A percentile compares a stretch with the other conserved stretches of the same genome.
Conservation (phyloP, 331 rosid species). For the Cydonia oblonga region DNA sequence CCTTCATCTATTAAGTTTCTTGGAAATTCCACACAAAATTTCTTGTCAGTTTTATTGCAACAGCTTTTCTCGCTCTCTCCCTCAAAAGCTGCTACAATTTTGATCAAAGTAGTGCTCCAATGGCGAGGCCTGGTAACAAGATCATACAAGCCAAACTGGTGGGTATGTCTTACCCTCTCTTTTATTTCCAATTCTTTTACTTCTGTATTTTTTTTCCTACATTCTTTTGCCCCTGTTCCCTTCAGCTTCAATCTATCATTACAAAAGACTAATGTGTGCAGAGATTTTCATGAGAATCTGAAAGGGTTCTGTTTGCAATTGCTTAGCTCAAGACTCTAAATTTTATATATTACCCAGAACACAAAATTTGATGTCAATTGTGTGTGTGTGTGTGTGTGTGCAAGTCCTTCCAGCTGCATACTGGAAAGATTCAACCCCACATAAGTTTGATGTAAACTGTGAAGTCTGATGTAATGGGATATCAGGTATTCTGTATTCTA, state of each 20-base stretch:
- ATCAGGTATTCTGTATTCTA: neutral
- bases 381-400: no score
- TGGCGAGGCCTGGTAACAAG: slow-evolving; percentile 60
- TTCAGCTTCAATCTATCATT: neutral
- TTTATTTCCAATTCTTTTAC: neutral
- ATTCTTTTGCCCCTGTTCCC: neutral
- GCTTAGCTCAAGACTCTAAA: neutral
- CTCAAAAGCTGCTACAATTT: neutral
- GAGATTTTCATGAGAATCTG: neutral
- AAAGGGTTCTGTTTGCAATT: neutral
- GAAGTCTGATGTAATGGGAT: neutral
- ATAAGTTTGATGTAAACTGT: neutral
- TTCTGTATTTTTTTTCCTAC: no score
- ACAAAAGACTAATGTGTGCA: neutral
- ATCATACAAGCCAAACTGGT: slow-evolving; percentile 79
- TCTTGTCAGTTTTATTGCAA: neutral
- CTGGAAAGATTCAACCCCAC: neutral
- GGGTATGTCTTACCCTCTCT: slow-evolving; percentile 51
- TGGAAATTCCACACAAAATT: neutral
- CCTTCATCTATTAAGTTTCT: neutral
- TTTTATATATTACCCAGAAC: neutral
- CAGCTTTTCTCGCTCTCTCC: neutral
- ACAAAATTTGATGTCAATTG: neutral
- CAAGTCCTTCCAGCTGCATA: neutral
- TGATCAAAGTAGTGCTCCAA: slow-evolving; percentile 7